phyloP scores from a whole-genome alignment of 352 stramenopile species.

The Phytophthora ohioensis region DNA sequence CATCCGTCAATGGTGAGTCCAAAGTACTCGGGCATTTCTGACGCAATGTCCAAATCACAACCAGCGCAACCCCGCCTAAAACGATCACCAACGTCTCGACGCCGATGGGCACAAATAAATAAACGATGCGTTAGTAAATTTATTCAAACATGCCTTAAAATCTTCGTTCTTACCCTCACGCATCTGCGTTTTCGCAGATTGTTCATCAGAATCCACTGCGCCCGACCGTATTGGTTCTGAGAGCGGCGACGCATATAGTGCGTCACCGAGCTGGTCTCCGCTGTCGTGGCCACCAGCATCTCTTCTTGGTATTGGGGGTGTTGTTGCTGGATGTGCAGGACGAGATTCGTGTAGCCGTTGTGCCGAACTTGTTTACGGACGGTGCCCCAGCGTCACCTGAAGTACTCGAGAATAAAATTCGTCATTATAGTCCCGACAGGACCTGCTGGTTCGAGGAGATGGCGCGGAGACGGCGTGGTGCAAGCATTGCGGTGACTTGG shows the following conservation, averaged over 20 bases:
- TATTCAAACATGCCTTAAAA: not conserved
- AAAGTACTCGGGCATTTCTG: constrained; percentile 10
- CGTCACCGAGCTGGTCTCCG: not conserved
- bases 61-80: no score
- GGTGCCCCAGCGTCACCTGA: not conserved
- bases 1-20: constrained; percentile 19
- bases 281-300: not conserved
- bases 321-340: not conserved
- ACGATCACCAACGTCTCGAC: not conserved
- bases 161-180: no score
- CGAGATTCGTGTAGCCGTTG: not conserved
- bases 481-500: no score
- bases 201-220: no score
- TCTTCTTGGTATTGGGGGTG: not conserved
- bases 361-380: not conserved
- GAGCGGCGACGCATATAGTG: not conserved
- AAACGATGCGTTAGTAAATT: not conserved
- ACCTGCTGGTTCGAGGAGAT: no score
- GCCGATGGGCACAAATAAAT: not conserved
- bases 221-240: not conserved
- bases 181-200: no score
- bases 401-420: not conserved
- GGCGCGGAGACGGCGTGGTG: no score
- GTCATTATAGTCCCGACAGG: not conserved
- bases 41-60: not conserved